Evolutionary conservation across 1,284 basidiomycete species (phyloP), one percentile per base, ranked within the genome.

Genomic region (Boletus semigastroideus): DNA sequence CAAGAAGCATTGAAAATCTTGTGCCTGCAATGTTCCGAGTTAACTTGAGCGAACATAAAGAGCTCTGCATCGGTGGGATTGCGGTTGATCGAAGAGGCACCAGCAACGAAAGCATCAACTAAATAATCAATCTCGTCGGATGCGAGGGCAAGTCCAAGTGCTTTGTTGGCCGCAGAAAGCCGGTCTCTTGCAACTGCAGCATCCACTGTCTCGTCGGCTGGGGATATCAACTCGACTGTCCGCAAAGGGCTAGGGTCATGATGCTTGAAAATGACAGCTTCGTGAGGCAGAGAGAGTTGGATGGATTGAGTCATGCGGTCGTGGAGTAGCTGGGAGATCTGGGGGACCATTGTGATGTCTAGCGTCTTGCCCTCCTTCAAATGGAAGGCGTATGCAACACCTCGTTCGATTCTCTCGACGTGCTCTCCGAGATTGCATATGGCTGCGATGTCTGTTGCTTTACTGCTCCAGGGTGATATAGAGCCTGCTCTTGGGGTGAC

Each of bases 1-100:
- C 97, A 99, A 38, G 90, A 82, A 0, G 97, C 95, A 68, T 99
- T 99, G 79, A 99, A 99, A 62, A 98, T 99, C 75, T 99, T 99
- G 80, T 99, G 97, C 42, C 97, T 83, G 72, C 97, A 99, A 71
- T 99, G 97, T 73, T 99, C 97, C 38, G 95, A 98, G 76, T 99
- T 99, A 70, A 99, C 96, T 70, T 99, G 97, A 16, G 97, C 96
- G 69, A 99, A 99, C 96, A 99, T 99, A 82, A 99, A 99, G 17
- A 99, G 80, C 70, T 99, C 97, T 13, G 97, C 95, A 63, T 99
- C 96, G 44, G 93, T 98, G 5, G 94, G 94, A 67, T 93, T 87
- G 42, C 93, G 84, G 46, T 76, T 75, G 62, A 88, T 80, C 1
- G 85, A 78, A 9, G 76, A 69, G 20, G 76, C 67, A 13, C 86